Evolutionary conservation across 352 stramenopile species (phyloP).

Genomic region (Phytophthora multivora): DNA sequence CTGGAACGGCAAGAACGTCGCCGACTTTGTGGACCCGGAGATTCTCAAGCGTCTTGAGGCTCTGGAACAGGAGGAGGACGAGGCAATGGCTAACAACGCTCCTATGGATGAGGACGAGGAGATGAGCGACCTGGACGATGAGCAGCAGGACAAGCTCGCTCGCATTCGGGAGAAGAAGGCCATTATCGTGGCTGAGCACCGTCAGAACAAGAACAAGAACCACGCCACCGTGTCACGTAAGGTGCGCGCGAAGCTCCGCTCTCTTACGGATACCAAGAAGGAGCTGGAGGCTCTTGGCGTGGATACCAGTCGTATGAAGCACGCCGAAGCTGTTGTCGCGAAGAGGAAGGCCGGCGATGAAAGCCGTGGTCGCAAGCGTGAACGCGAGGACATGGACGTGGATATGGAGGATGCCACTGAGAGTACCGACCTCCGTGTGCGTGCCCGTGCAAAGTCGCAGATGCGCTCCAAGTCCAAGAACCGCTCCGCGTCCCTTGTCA

Average conservation of each 20-base stretch:
- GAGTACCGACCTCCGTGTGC: slow-evolving; percentile 70
- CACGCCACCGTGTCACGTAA: slow-evolving; percentile 90
- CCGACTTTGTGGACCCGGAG: slow-evolving; percentile 98
- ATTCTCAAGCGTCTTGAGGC: slow-evolving; percentile 96
- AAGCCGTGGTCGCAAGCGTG: slow-evolving; percentile 85
- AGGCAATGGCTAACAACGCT: slow-evolving; percentile 90
- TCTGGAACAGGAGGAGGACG: slow-evolving; percentile 97
- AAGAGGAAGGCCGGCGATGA: slow-evolving; percentile 74
- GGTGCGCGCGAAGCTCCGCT: slow-evolving; percentile 77
- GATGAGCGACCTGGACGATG: slow-evolving; percentile 94
- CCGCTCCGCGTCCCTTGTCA: slow-evolving; percentile 78
- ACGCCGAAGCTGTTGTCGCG: slow-evolving; percentile 73
- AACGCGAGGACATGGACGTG: slow-evolving; percentile 82
- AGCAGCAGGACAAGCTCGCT: slow-evolving; percentile 92
- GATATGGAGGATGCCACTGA: slow-evolving; percentile 90
- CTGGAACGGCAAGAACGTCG: slow-evolving; percentile 99
- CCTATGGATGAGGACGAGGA: slow-evolving; percentile 90
- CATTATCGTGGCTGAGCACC: slow-evolving; percentile 83
- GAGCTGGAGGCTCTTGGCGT: slow-evolving; percentile 91
- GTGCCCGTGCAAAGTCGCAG: slow-evolving; percentile 74
- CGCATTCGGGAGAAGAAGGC: slow-evolving; percentile 87
- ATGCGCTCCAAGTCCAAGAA: slow-evolving; percentile 81
- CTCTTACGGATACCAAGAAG: slow-evolving; percentile 88
- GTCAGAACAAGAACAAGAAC: slow-evolving; percentile 97
- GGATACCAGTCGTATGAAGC: slow-evolving; percentile 91